Evolutionary conservation across 164 flowering plant species (phyloP), one percentile per base, ranked within the genome.

Genomic region (Vitis rotundifolia): DNA sequence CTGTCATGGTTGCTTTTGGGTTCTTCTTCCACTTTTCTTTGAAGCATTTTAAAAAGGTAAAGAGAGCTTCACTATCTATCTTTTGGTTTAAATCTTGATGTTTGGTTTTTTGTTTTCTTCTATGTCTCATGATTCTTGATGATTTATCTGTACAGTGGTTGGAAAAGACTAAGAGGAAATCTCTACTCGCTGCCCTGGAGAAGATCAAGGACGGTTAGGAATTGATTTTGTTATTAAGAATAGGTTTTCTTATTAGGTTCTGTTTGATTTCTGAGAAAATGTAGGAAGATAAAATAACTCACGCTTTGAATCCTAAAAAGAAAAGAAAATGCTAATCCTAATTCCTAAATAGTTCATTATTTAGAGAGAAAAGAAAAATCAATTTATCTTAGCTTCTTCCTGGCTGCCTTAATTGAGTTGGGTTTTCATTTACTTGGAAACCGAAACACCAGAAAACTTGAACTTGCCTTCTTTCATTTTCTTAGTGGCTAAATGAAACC

Each of bases 201-300:
- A 94, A 91, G 85, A 89, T 90, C 73, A 91, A 85, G 66, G 91
- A 94, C 75, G 98, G 98, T 88, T 71, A 68, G 50, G 6, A 57
- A 49, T 60, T 29, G 52, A 1, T 0, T 6, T 3, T 37, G 29
- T 50, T 59, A 49, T 22, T 29, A 13, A 29, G 14, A 37, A 49
- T 61, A 11, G 65, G 53, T 54, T 67, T 71, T 55, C 61, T 61
- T 6, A 37, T 37, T 37, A 37, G 44, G 44, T 37, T 37, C 44
- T 37, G 44, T 37, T 37, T 37, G 44, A 37, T 37, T 37, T 3
- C 44, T 37, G 44, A 37, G 44, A 37, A 37, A 37, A 37, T 3
- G 1, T 37, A 37, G 44, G 44, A 5, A 37, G 44, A 37, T 37
- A 37, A 37, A 37, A 37, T 37, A 37, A 37, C 44, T 37, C 44